A percentile compares a stretch with the other conserved stretches of the same genome.
These are phyloP conservation scores for Phytophthora pluvialis DNA, from an alignment of 352 stramenopile genomes.

Conservation along the genomic window DNA sequence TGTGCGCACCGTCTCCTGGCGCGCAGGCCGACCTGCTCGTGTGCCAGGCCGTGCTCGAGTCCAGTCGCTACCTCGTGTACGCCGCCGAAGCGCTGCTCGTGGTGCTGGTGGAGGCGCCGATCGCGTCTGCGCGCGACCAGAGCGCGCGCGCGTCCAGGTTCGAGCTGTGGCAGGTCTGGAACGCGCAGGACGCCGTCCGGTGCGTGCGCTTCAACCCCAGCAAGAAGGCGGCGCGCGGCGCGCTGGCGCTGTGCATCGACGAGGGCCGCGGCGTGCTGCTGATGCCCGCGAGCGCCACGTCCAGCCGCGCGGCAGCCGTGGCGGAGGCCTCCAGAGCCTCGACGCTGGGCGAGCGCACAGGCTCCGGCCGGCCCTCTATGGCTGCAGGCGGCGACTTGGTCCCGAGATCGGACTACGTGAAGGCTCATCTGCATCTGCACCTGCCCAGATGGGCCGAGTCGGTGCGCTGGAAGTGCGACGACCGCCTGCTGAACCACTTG, in stretches of 20 bases:
- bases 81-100: conserved; percentile 62
- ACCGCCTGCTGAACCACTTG: conserved; percentile 63
- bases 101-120: conserved; percentile 53
- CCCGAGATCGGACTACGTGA: conserved; percentile 52
- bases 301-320: conserved; percentile 24
- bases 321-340: conserved; percentile 18
- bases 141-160: conserved; percentile 44
- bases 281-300: conserved; percentile 51
- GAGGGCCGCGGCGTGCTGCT: conserved; percentile 72
- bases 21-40: conserved; percentile 28
- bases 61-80: conserved; percentile 69
- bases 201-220: conserved; percentile 68
- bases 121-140: conserved; percentile 1
- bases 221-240: conserved; percentile 56
- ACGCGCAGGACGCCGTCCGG: conserved; percentile 45
- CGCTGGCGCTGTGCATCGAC: conserved; percentile 66
- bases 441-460: conserved; percentile 73
- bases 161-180: conserved; percentile 77
- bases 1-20: conserved; percentile 44
- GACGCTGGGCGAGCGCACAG: not conserved
- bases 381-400: conserved; percentile 8
- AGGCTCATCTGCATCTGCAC: conserved; percentile 75
- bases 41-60: conserved; percentile 54
- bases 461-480: conserved; percentile 74
- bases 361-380: not conserved